These are phyloP conservation scores for Whalleya microplaca DNA, from an alignment of 2,329 filamentous ascomycete genomes.

Conservation along the genomic window DNA sequence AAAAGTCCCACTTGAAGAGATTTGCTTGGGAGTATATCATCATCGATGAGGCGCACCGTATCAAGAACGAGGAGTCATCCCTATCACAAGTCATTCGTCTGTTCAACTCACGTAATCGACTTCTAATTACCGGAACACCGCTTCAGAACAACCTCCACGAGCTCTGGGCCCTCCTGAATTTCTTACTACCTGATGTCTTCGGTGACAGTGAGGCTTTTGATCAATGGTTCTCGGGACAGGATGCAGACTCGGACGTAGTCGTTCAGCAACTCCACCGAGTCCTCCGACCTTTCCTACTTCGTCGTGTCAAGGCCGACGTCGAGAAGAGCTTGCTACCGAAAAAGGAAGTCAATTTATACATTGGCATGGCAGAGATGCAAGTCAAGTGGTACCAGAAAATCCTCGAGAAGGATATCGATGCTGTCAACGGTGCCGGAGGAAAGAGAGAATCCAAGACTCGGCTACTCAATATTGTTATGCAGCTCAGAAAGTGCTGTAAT, in stretches of 20 bases:
- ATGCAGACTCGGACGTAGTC: slow-evolving; percentile 89
- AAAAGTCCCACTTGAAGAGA: slow-evolving; percentile 93
- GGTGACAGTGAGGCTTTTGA: slow-evolving; percentile 96
- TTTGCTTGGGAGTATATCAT: slow-evolving; percentile 99
- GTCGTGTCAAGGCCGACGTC: slow-evolving; percentile 95
- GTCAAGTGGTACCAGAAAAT: slow-evolving; percentile 99
- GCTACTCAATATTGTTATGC: slow-evolving; percentile 98
- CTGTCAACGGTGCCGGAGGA: slow-evolving; percentile 93
- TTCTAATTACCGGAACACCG: slow-evolving; percentile 95
- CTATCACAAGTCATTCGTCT: slow-evolving; percentile 94
- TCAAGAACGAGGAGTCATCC: slow-evolving; percentile 99
- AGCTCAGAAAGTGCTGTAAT: slow-evolving; percentile 97
- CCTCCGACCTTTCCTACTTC: slow-evolving; percentile 87
- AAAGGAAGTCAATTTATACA: slow-evolving; percentile 95
- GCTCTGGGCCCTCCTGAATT: slow-evolving; percentile 96
- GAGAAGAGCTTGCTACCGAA: slow-evolving; percentile 97
- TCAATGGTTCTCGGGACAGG: slow-evolving; percentile 94
- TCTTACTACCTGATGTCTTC: slow-evolving; percentile 96
- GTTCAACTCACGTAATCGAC: slow-evolving; percentile 92
- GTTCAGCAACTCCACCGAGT: slow-evolving; percentile 95
- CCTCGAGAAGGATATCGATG: slow-evolving; percentile 97
- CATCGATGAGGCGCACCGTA: slow-evolving; percentile 95
- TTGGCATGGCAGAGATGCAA: slow-evolving; percentile 99
- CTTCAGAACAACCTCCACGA: slow-evolving; percentile 98
- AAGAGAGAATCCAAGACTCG: slow-evolving; percentile 98